phyloP scores from a whole-genome alignment of 2,329 filamentous ascomycete genomes.

The Orbilia javanica region DNA sequence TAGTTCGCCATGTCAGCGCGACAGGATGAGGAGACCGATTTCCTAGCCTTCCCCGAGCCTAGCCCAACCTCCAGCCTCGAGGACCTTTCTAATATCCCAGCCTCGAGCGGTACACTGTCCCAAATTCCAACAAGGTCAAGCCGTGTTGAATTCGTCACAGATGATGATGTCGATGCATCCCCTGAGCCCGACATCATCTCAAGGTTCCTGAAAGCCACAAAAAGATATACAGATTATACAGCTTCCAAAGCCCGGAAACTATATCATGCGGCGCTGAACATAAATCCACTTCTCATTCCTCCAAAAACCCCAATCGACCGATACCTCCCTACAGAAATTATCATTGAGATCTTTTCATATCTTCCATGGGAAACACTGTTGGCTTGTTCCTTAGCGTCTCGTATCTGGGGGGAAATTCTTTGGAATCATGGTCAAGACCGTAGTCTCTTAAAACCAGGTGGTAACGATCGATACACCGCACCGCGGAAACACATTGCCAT shows the following conservation, averaged over 20 bases:
- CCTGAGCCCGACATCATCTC: not conserved
- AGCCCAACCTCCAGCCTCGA: not conserved
- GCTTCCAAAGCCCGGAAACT: not conserved
- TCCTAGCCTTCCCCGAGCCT: not conserved
- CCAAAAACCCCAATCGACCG: not conserved
- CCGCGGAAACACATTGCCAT: too few relatives aligned
- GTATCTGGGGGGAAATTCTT: slow-evolving; percentile 11
- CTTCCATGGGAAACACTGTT: slow-evolving; percentile 15
- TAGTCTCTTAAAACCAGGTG: not conserved
- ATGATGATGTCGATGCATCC: not conserved
- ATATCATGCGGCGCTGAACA: not conserved
- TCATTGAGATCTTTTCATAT: slow-evolving; percentile 4
- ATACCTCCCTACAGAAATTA: slow-evolving; percentile 18
- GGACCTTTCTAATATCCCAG: not conserved
- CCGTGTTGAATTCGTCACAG: not conserved
- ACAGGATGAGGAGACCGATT: not conserved
- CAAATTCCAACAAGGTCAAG: slow-evolving; percentile 1
- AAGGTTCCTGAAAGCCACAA: not conserved
- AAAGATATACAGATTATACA: not conserved
- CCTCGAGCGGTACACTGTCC: too few relatives aligned
- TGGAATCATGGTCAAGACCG: not conserved
- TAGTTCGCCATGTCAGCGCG: not conserved
- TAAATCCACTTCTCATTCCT: not conserved
- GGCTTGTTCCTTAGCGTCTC: slow-evolving; percentile 5
- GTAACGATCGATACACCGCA: not conserved